Evolutionary conservation across 768 basidiomycete species (phyloP).

Genomic region (Auriscalpium microsporum): DNA sequence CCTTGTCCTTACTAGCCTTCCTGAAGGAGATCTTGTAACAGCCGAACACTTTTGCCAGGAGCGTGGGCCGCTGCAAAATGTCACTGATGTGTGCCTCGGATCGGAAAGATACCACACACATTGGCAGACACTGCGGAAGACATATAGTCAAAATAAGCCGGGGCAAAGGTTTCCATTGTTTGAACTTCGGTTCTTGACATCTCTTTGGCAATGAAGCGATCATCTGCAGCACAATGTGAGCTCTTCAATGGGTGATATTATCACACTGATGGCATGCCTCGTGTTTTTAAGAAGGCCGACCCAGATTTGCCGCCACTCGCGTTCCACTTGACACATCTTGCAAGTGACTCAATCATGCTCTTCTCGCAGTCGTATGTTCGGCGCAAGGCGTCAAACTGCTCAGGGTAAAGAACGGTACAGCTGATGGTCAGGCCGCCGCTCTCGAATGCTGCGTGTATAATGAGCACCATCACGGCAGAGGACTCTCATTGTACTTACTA

Average conservation of each 20-base stretch:
- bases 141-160: conserved; percentile 97
- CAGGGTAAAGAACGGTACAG: conserved; percentile 90
- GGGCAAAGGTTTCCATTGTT: conserved; percentile 94
- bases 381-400: conserved; percentile 92
- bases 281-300: conserved; percentile 92
- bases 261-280: conserved; percentile 42
- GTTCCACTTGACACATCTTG: conserved; percentile 94
- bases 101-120: conserved; percentile 35
- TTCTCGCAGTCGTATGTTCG: conserved; percentile 90
- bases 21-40: conserved; percentile 91
- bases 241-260: background rate
- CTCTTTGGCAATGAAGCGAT: conserved; percentile 98
- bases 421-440: conserved; percentile 86
- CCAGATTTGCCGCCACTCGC: conserved; percentile 94
- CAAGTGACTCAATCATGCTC: conserved; percentile 88
- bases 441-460: conserved; percentile 59
- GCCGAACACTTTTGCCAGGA: conserved; percentile 94
- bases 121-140: conserved; percentile 83
- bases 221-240: conserved; percentile 45
- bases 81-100: background rate
- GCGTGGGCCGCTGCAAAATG: conserved; percentile 70
- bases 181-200: conserved; percentile 85
- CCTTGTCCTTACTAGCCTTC: conserved; percentile 66
- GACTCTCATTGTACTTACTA: conserved; percentile 36
- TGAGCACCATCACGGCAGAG: background rate